Base-by-base conservation (phyloP, 169 alveolate species). In the Eimeria nieschulzi region DNA sequence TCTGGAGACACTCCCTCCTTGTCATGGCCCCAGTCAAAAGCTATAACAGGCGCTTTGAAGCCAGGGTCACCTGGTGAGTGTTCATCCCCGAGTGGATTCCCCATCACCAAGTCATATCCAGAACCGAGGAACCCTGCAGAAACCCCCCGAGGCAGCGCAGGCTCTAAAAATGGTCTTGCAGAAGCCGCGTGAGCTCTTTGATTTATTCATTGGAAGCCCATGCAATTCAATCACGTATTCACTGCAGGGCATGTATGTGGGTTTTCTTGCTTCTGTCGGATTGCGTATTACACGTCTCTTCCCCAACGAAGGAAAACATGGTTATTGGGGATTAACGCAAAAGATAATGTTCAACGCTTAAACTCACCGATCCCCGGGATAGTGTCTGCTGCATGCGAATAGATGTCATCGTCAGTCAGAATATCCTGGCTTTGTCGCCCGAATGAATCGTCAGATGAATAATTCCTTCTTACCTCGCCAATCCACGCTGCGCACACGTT, bases 1-100 rank as follows among this genome's bases (percentile, higher is more conserved):
- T 95, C 96, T 51, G 94, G 87, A 13, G 95, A 93, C 33, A 95
- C 75, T 83, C 96, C 96, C 54, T 87, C 75, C 17, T 85, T 73
- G 71, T 91, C 90, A 23, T 92, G 76, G 19, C 64, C 91, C 96
- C 96, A 91, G 46, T 63, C 68, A 59, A 91, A 83, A 9, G 68
- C 83, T 3, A 91, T 55, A 9, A 78, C 84, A 17, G 94, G 94
- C 9, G 66, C 73, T n/a, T 82, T 19, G 33, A 54, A 85, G 51
- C 92, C 92, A 5, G 94, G 94, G 84, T 91, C 94, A 10, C 84
- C 71, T 10, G 88, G 72, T 7, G 94, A 61, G 53, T 79, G 80
- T 17, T 91, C 91, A 39, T 79, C 94, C 13, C 94, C 94, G 17
- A 91, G 51, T 7, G 94, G 94, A 54, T 91, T 91, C 9, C 94